Evolutionary conservation across 345 rosid genomes (phyloP).

Genomic region (Jatropha curcas): DNA sequence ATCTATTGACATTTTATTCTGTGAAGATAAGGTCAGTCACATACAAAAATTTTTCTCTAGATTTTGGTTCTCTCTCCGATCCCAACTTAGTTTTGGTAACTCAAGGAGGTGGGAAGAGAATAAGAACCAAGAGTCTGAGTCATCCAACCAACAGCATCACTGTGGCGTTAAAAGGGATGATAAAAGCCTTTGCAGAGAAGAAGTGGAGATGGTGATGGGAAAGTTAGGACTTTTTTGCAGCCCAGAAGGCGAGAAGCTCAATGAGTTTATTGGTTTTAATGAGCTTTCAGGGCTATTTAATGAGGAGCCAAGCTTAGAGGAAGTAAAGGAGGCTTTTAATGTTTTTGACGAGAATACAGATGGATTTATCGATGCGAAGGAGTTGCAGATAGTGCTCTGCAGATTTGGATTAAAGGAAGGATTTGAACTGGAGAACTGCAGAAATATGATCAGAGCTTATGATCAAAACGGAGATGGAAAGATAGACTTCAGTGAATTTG

Average conservation of each 20-base stretch:
- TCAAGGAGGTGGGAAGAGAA: constrained; percentile 18
- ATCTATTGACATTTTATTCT: constrained; percentile 33
- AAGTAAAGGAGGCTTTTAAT: constrained; percentile 70
- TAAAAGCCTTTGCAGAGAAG: constrained; percentile 36
- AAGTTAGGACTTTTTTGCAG: constrained; percentile 47
- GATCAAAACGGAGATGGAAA: constrained; percentile 61
- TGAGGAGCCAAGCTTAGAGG: constrained; percentile 81
- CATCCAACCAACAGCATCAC: constrained; percentile 16
- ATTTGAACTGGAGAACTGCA: constrained; percentile 47
- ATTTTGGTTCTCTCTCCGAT: constrained; percentile 34
- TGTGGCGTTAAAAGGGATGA: constrained; percentile 20
- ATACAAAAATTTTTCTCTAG: constrained; percentile 39
- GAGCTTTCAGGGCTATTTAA: constrained; percentile 60
- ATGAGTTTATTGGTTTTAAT: constrained; percentile 31
- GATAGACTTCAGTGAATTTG: constrained; percentile 72
- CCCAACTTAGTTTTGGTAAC: constrained; percentile 19
- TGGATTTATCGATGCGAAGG: constrained; percentile 68
- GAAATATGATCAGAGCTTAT: constrained; percentile 55
- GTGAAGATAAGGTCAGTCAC: constrained; percentile 23
- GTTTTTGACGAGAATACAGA: constrained; percentile 80
- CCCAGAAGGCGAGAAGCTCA: constrained; percentile 43
- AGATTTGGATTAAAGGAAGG: constrained; percentile 57
- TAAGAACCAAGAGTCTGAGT: constrained; percentile 33
- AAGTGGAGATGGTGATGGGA: constrained; percentile 68
- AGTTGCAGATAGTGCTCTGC: constrained; percentile 65